Conservation (phyloP, 1,284 basidiomycete genomes). For the Cutaneotrichosporon sp. region DNA sequence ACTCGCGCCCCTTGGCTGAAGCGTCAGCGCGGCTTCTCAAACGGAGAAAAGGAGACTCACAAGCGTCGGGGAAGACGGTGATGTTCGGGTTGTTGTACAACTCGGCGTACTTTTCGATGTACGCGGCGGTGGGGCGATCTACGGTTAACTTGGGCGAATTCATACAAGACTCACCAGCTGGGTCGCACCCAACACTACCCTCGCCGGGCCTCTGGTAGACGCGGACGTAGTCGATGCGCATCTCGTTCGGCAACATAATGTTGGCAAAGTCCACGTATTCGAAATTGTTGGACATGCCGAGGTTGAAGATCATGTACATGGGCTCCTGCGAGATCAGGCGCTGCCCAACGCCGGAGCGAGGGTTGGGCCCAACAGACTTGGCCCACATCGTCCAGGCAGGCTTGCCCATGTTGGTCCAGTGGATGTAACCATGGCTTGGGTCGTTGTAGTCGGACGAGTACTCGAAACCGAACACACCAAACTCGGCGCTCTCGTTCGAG, state of each 20-base stretch:
- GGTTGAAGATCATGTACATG: slow-evolving; percentile 56
- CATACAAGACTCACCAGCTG: slow-evolving; percentile 18
- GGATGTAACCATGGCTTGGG: slow-evolving; percentile 61
- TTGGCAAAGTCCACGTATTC: slow-evolving; percentile 50
- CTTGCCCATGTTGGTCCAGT: slow-evolving; percentile 63
- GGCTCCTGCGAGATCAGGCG: slow-evolving; percentile 77
- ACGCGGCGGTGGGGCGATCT: slow-evolving; percentile 51
- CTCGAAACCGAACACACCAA: slow-evolving; percentile 64
- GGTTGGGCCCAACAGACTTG: slow-evolving; percentile 60
- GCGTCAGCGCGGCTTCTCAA: background rate
- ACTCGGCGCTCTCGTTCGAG: slow-evolving; percentile 37
- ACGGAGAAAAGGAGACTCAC: background rate
- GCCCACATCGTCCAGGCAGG: slow-evolving; percentile 61
- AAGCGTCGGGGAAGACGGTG: slow-evolving; percentile 44
- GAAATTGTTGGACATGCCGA: slow-evolving; percentile 54
- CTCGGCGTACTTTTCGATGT: slow-evolving; percentile 42
- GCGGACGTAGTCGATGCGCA: slow-evolving; percentile 55
- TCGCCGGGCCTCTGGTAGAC: slow-evolving; percentile 55
- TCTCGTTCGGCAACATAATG: slow-evolving; percentile 54
- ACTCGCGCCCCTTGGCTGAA: slow-evolving; percentile 8
- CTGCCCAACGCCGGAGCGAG: slow-evolving; percentile 59
- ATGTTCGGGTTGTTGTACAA: slow-evolving; percentile 51
- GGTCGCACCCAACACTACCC: slow-evolving; percentile 49
- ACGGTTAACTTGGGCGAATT: background rate
- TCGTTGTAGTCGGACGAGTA: slow-evolving; percentile 64